These are phyloP conservation scores for Ophiognomonia clavigignenti-juglandacearum DNA, from an alignment of 2,329 filamentous ascomycete genomes.

Conservation along the genomic window DNA sequence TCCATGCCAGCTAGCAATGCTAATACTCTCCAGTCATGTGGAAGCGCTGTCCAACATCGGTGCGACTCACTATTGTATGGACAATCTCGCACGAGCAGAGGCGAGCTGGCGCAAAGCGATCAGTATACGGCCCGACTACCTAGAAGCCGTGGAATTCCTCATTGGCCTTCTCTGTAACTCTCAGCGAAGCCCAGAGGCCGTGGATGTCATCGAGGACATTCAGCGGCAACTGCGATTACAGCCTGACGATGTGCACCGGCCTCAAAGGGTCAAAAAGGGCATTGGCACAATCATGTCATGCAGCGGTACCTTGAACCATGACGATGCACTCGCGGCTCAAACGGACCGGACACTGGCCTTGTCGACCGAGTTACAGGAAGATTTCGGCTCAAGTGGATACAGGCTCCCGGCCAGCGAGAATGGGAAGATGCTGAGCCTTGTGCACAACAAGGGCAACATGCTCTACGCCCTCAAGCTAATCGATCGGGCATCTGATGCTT, in stretches of 20 bases:
- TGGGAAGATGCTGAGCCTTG: conserved; percentile 84
- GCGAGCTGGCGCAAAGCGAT: conserved; percentile 82
- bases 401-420: conserved; percentile 81
- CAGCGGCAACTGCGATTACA: conserved; percentile 63
- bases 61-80: conserved; percentile 79
- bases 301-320: conserved; percentile 17
- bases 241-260: conserved; percentile 20
- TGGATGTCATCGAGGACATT: conserved; percentile 81
- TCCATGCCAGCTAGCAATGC: conserved; percentile 2
- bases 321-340: conserved; percentile 20
- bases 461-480: conserved; percentile 86
- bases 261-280: conserved; percentile 18
- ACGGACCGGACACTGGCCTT: conserved; percentile 11
- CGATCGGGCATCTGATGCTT: conserved; percentile 73
- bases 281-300: conserved; percentile 19
- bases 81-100: conserved; percentile 78
- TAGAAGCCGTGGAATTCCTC: conserved; percentile 93
- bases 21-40: conserved; percentile 58
- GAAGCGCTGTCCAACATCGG: conserved; percentile 93
- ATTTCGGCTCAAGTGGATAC: conserved; percentile 79
- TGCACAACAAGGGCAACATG: conserved; percentile 99
- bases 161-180: conserved; percentile 80
- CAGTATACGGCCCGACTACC: conserved; percentile 76
- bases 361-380: conserved; percentile 10
- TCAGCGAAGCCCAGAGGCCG: conserved; percentile 76